Percentiles rank a stretch among this genome's conserved stretches.
phyloP scores from a whole-genome alignment of 2,329 filamentous ascomycete genomes.

The Aureobasidium musti region DNA sequence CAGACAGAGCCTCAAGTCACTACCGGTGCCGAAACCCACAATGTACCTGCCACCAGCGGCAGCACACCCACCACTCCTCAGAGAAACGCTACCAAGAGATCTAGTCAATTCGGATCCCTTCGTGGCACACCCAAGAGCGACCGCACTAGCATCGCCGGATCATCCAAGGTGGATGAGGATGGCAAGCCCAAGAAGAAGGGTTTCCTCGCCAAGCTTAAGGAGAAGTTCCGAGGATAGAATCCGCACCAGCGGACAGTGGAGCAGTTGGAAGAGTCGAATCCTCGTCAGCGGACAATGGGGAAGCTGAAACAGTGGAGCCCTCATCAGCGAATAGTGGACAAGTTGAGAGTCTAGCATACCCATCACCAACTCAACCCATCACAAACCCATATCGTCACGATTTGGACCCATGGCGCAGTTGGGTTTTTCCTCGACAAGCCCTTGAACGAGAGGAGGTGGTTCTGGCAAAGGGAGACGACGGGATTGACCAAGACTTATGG shows the following conservation, averaged over 20 bases:
- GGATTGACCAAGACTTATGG: neutral
- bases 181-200: slow-evolving; percentile 52
- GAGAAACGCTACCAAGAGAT: slow-evolving; percentile 30
- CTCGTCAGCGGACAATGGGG: too few species aligned
- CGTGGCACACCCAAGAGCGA: slow-evolving; percentile 30
- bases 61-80: slow-evolving; percentile 29
- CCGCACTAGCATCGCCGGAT: slow-evolving; percentile 35
- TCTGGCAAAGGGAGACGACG: too few species aligned
- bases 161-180: slow-evolving; percentile 30
- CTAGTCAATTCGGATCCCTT: slow-evolving; percentile 26
- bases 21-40: slow-evolving; percentile 44
- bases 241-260: neutral
- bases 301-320: too few species aligned
- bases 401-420: neutral
- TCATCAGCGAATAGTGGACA: too few species aligned
- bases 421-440: neutral
- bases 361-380: neutral
- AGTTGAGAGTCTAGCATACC: neutral
- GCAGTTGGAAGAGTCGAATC: too few species aligned
- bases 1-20: slow-evolving; percentile 44
- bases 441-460: neutral
- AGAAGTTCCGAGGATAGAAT: slow-evolving; percentile 46
- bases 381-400: neutral
- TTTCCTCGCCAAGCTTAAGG: slow-evolving; percentile 54
- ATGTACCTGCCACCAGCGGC: slow-evolving; percentile 30